phyloP scores from a whole-genome alignment of 352 stramenopile genomes.

The Saprolegnia diclina region DNA sequence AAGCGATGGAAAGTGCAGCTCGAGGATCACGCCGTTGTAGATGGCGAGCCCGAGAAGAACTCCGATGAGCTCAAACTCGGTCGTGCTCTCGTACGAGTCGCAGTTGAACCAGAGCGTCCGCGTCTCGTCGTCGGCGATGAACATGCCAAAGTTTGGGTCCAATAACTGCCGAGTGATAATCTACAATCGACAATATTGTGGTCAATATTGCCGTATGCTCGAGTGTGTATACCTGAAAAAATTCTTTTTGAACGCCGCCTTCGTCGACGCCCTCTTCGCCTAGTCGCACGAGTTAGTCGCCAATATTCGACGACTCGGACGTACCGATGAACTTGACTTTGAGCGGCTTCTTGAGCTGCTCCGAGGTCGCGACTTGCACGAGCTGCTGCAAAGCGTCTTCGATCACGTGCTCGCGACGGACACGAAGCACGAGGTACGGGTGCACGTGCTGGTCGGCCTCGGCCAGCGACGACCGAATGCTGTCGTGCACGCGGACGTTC shows the following conservation, averaged over 20 bases:
- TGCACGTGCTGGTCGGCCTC: not conserved
- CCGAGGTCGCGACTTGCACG: constrained; percentile 44
- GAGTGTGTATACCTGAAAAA: constrained; percentile 44
- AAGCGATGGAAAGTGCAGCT: constrained; percentile 70
- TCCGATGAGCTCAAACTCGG: constrained; percentile 84
- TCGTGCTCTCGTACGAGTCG: constrained; percentile 69
- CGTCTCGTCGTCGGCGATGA: constrained; percentile 69
- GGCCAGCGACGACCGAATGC: constrained; percentile 40
- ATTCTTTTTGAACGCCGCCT: constrained; percentile 75
- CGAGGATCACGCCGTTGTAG: constrained; percentile 81
- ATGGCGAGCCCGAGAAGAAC: constrained; percentile 75
- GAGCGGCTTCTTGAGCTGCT: constrained; percentile 68
- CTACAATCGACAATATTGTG: constrained; percentile 8
- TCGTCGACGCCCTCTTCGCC: constrained; percentile 78
- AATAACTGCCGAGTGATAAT: constrained; percentile 68
- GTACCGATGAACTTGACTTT: constrained; percentile 72
- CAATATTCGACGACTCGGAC: not conserved
- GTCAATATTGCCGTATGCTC: not conserved
- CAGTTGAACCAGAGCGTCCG: constrained; percentile 74
- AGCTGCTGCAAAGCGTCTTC: constrained; percentile 69
- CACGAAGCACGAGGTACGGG: constrained; percentile 58
- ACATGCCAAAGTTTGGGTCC: constrained; percentile 73
- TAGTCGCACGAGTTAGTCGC: not conserved
- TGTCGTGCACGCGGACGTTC: constrained; percentile 49
- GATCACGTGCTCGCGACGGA: constrained; percentile 68